Evolutionary conservation across 805 yeast genomes (phyloP).

Genomic region (Brettanomyces sp.): DNA sequence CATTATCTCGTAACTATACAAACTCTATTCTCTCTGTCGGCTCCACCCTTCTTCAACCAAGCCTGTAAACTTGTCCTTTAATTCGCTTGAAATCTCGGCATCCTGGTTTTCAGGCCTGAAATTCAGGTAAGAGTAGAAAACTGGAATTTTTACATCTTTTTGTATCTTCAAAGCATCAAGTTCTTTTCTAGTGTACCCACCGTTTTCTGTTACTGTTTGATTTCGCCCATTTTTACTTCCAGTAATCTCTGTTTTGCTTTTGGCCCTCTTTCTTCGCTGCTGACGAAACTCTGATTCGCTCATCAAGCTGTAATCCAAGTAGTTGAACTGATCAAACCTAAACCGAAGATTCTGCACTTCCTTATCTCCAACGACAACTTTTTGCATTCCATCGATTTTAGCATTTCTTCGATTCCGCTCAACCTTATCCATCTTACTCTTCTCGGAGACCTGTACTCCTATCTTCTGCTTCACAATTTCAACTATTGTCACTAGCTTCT

Average conservation of each 20-base stretch:
- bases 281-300: neutral
- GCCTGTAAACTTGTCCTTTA: conserved; percentile 2
- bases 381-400: conserved; percentile 4
- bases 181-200: conserved; percentile 3
- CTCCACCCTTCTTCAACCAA: conserved; percentile 12
- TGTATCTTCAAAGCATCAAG: conserved; percentile 8
- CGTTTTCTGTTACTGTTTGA: neutral
- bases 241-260: neutral
- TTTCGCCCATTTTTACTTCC: neutral
- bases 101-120: neutral
- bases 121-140: conserved; percentile 15
- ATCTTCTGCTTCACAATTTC: conserved; percentile 24
- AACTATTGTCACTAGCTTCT: conserved; percentile 20
- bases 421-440: neutral
- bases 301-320: conserved; percentile 10
- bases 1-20: neutral
- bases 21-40: conserved; percentile 6
- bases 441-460: neutral
- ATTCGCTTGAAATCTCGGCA: neutral
- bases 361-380: conserved; percentile 1
- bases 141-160: conserved; percentile 12
- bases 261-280: conserved; percentile 2
- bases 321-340: conserved; percentile 16
- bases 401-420: conserved; percentile 11
- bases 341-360: neutral